Conservation (phyloP, 2,329 filamentous ascomycete genomes). For the Nemania bipapillata region DNA sequence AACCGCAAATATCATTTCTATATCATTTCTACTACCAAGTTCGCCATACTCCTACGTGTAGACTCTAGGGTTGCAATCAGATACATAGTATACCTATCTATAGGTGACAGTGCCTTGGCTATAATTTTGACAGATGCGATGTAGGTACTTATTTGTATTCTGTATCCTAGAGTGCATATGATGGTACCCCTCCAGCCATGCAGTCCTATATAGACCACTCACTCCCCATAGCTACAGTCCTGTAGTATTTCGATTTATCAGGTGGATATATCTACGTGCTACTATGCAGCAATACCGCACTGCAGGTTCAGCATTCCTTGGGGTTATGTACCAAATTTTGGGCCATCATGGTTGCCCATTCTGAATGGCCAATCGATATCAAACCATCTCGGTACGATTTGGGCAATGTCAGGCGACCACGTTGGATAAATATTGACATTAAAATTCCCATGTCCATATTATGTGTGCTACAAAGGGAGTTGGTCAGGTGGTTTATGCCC, state of each 20-base stretch:
- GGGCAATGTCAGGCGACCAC: constrained; percentile 15
- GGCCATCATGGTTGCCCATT: neutral
- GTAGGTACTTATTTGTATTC: no score
- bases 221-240: neutral
- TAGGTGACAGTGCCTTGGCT: no score
- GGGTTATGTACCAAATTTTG: constrained; percentile 18
- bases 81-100: no score
- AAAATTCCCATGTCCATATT: neutral
- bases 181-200: no score
- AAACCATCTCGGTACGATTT: neutral
- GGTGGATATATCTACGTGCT: neutral
- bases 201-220: neutral
- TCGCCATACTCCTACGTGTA: no score
- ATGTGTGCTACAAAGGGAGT: neutral
- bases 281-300: neutral
- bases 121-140: no score
- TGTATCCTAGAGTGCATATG: no score
- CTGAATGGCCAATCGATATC: constrained; percentile 22
- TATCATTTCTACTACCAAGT: no score
- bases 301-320: constrained; percentile 28
- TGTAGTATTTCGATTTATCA: neutral
- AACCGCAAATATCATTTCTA: neutral
- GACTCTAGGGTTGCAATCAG: no score
- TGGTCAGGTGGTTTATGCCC: neutral
- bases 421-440: neutral